Evolutionary conservation across 495 filamentous ascomycete genomes (phyloP), one percentile per base, ranked within the genome.

Genomic region (Aspergillus olivimuriae): DNA sequence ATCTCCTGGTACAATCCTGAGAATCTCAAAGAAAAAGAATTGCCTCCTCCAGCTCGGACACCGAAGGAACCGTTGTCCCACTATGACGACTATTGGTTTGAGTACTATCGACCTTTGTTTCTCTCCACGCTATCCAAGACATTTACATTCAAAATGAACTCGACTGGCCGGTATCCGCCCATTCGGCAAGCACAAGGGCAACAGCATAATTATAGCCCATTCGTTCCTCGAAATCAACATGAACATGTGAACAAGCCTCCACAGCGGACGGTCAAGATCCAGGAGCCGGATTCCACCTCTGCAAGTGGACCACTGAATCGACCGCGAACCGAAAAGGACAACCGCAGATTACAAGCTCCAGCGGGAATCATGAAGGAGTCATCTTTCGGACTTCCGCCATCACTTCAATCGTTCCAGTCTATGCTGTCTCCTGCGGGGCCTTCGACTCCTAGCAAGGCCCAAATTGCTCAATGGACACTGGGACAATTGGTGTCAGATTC

Each of bases 81-180:
- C 36, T 88, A 87, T 47, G 92, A 98, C 52, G 91, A 97, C 55
- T 97, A 94, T 62, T 98, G 94, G 94, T 72, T 91, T n/a, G 92
- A 97, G 52, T 96, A 95, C 57, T 98, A 98, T 60, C 81, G 89
- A 7, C 94, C 92, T 1, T 74, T 84, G 11, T 82, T 84, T 0
- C 61, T 97, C 4, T 92, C 90, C 0, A 88, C 87, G 0, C 86
- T 96, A 46, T 70, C 75, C 7, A 97, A 95, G 62, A 81, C 95
- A 50, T 95, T 94, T 56, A 77, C 87, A 1, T 94, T 81, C 65
- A 86, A 85, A 52, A 84, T 96, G 74, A 94, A 94, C 57, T 89
- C 85, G 0, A 89, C 85, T 0, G 70, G 88, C 36, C 82, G 79
- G 46, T 90, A 89, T 59, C 77, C 91, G 8, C 86, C 88, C 4